Base-by-base conservation (phyloP, 1,284 basidiomycete species). In the Ustilago curta region DNA sequence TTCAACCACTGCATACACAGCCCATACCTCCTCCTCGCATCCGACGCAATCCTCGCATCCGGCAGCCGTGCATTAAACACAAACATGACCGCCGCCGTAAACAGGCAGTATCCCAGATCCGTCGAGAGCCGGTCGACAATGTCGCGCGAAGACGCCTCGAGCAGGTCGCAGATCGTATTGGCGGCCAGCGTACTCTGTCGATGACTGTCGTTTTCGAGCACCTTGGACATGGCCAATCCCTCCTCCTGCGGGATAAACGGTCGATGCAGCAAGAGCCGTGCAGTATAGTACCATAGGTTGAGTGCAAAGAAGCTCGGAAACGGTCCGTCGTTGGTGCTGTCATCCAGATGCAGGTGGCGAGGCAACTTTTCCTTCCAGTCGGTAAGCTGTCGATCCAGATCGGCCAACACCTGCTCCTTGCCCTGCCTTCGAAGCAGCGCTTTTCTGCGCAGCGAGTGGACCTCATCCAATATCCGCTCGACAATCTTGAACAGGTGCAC, bases 211-310 rank as follows among this genome's bases (percentile, higher is more conserved):
- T 80, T 78, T 23, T 58, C 55, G 14, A 80, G 57, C n/a, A 82
- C 75, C 8, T 70, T 68, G 18, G 66, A 69, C 29, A 80, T 56
- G 21, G 70, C 25, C 6, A 71, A 47, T 1, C 76, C 79, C 44
- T 78, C 76, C 9, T 80, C 75, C 43, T 82, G 80, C 31, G 80
- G 80, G 51, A 82, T 80, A 54, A 82, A 82, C 4, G 78, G 77
- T 39, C 80, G 74, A 48, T 82, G 78, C 3, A 82, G 56, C 6
- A 82, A 57, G 0, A 82, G 71, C 0, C 61, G 70, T 3, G 77
- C 79, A 3, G 79, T 82, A 27, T 78, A 73, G 61, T 80, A 76
- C 78, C 78, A 80, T n/a, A 78, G 51, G 29, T 77, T 73, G 21
- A 79, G 66, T 8, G 76, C 77, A 29, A 81, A 74, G 52, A 81